Evolutionary conservation across 2,329 filamentous ascomycete species (phyloP), one percentile per base, ranked within the genome.

Genomic region (Aspergillus neoniger): DNA sequence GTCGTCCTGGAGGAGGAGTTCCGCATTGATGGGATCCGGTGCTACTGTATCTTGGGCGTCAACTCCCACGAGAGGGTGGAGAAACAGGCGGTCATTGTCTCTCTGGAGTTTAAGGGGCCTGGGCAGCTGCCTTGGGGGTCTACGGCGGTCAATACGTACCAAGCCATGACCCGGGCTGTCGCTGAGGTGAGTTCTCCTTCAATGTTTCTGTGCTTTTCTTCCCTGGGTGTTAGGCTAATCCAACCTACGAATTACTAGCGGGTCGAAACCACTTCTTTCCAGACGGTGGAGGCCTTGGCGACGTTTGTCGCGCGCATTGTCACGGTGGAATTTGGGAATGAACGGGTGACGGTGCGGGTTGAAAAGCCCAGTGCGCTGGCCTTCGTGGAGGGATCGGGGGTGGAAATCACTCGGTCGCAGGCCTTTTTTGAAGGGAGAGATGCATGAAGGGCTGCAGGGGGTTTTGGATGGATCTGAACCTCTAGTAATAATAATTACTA

Each of bases 281-380:
- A 81, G 67, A 83, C 81, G 0, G 77, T 84, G 15, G 82, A 84
- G 69, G 79, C 81, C 5, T 69, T 83, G 55, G 82, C 81, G 30
- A 81, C 80, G 2, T 78, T 77, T 23, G 72, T 83, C 30, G 80
- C 80, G 30, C 76, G 75, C 52, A 79, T 79, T 57, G 77, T 76
- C 43, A 81, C 80, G 14, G 69, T 80, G 58, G 74, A 78, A 38
- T 81, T 79, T 65, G 75, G 70, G 9, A 76, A 82, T 57, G 74
- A 79, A 50, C 72, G 77, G 54, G 78, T 82, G 30, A 82, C 79
- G 2, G 80, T 83, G 4, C 69, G 66, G 48, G 77, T 81, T 19
- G 79, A 83, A 63, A 83, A 84, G 65, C 81, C 81, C 10, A 82
- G 78, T 64, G 82, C 82, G 19, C 66, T 83, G 61, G 75, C 81